A percentile compares a stretch with the other conserved stretches of the same genome.
These are phyloP conservation scores for Pinus tabuliformis DNA, from an alignment of 75 land plant genomes.

Conservation along the genomic window DNA sequence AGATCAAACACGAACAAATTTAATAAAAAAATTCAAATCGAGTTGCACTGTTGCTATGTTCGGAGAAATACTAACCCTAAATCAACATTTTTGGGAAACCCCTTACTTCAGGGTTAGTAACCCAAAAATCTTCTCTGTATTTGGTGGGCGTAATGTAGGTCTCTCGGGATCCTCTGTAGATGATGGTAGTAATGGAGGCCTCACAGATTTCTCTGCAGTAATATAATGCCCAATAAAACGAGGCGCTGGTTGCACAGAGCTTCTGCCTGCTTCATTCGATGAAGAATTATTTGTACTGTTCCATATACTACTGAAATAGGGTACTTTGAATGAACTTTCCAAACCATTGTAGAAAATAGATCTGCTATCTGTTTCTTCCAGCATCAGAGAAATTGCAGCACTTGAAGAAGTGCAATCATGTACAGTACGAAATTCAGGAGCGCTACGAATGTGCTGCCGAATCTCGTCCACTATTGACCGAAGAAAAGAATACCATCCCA, in stretches of 20 bases:
- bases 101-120: too few species aligned
- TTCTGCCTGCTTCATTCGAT: too few species aligned
- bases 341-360: background rate
- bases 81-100: too few species aligned
- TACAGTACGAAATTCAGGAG: background rate
- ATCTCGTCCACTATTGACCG: background rate
- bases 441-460: background rate
- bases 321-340: background rate
- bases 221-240: too few species aligned
- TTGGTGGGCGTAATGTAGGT: background rate
- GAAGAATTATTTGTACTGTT: too few species aligned
- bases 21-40: too few species aligned
- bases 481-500: conserved; percentile 3
- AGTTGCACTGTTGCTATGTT: too few species aligned
- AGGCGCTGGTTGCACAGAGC: too few species aligned
- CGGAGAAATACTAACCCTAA: too few species aligned
- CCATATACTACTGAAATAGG: background rate
- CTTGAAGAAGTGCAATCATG: background rate
- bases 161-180: background rate
- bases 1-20: too few species aligned
- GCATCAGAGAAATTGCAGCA: background rate
- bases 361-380: background rate
- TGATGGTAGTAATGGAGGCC: background rate
- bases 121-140: background rate
- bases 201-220: too few species aligned